Conservation (phyloP, 352 stramenopile species). For the Phytophthora ohioensis region DNA sequence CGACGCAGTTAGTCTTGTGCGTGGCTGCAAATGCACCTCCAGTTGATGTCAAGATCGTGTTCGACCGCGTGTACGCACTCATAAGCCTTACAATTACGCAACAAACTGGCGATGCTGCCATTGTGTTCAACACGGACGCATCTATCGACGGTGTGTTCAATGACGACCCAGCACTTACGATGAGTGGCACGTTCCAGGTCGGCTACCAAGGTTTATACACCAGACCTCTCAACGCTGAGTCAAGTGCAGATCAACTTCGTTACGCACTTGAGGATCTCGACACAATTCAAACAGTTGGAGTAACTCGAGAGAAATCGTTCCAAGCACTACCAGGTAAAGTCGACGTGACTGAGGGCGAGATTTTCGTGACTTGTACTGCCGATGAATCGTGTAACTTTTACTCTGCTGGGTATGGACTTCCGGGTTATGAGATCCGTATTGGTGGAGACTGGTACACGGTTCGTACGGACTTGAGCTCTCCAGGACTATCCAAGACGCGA, state of each 20-base stretch:
- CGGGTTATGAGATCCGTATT: conserved; percentile 63
- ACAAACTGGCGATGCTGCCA: conserved; percentile 24
- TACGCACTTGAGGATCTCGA: conserved; percentile 74
- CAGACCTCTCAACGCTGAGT: conserved; percentile 72
- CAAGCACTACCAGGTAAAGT: conserved; percentile 57
- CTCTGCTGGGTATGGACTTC: conserved; percentile 62
- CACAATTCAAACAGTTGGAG: conserved; percentile 62
- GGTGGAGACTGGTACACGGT: conserved; percentile 78
- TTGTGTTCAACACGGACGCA: conserved; percentile 29
- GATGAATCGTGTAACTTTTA: conserved; percentile 64
- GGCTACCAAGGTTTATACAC: conserved; percentile 72
- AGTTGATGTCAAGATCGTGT: conserved; percentile 58
- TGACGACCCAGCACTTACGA: conserved; percentile 47
- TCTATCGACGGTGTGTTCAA: conserved; percentile 74
- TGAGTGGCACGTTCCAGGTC: conserved; percentile 86
- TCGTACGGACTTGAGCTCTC: conserved; percentile 51
- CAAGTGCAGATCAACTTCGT: conserved; percentile 64
- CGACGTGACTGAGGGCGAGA: conserved; percentile 62
- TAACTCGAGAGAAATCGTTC: conserved; percentile 56
- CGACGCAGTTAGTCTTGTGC: conserved; percentile 52
- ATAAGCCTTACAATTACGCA: conserved; percentile 44
- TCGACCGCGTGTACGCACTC: conserved; percentile 71
- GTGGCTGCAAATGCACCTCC: conserved; percentile 18
- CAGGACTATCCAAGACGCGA: conserved; percentile 44
- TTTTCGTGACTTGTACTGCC: conserved; percentile 67